Conservation (phyloP, 129 eudicot genomes). For the Flaveria bidentis region DNA sequence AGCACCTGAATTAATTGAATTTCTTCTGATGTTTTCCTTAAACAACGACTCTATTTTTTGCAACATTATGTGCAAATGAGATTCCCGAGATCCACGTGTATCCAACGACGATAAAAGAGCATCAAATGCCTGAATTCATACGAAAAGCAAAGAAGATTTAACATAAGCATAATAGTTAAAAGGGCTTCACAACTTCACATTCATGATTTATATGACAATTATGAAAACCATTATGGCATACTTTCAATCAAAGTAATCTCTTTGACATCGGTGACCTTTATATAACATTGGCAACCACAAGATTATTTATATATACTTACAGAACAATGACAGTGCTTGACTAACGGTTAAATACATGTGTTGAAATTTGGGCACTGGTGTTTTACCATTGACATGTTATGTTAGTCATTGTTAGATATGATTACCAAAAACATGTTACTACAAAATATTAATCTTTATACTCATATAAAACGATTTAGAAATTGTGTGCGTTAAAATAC, state of each 20-base stretch:
- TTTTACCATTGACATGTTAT: neutral
- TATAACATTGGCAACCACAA: neutral
- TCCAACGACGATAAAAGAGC: constrained; percentile 74
- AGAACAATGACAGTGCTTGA: neutral
- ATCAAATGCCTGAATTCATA: constrained; percentile 79
- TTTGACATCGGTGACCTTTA: neutral
- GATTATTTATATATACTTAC: neutral
- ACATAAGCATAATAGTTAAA: constrained; percentile 9
- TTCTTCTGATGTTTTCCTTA: constrained; percentile 54
- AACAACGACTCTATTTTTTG: constrained; percentile 66
- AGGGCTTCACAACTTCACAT: neutral
- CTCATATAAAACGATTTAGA: neutral
- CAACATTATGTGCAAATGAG: constrained; percentile 80
- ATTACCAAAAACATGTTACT: neutral
- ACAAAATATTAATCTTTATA: neutral
- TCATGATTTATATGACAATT: neutral
- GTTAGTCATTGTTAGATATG: too few relatives aligned
- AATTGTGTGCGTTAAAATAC: neutral
- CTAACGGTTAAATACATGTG: too few relatives aligned
- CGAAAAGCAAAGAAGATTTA: neutral
- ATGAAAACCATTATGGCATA: neutral
- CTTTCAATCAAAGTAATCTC: neutral
- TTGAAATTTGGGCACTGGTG: neutral
- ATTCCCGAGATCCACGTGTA: constrained; percentile 86
- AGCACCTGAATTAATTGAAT: constrained; percentile 9